Evolutionary conservation across 306 rosid species (phyloP).

Genomic region (Quercus parvula): DNA sequence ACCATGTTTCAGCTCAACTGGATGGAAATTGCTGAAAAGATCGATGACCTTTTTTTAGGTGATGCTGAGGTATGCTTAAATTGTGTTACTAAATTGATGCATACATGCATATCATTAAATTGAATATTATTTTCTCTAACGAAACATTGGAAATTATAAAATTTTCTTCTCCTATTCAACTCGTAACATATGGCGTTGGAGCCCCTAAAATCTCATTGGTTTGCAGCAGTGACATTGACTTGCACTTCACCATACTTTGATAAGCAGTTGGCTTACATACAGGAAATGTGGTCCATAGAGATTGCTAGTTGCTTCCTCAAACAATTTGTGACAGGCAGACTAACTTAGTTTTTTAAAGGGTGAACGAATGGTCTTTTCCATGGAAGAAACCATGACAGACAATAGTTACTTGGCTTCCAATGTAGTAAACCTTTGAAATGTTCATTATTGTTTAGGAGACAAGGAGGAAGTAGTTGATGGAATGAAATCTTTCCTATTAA

Average conservation of each 20-base stretch:
- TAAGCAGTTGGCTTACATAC: neutral
- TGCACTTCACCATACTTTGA: neutral
- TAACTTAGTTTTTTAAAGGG: neutral
- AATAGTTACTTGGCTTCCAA: neutral
- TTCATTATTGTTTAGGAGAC: neutral
- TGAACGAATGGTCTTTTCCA: neutral
- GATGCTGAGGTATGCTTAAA: conserved; percentile 73
- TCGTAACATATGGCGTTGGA: neutral
- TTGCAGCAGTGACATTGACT: neutral
- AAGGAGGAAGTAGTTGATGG: neutral
- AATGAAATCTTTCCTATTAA: neutral
- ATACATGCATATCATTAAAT: neutral
- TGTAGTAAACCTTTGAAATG: neutral
- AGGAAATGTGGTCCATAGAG: neutral
- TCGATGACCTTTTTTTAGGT: conserved; percentile 79
- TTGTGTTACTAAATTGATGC: neutral
- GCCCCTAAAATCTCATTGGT: neutral
- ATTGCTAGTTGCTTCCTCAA: neutral
- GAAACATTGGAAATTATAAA: neutral
- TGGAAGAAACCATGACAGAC: neutral
- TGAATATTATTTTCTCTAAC: neutral
- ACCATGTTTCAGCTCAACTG: conserved; percentile 62
- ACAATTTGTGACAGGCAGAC: neutral
- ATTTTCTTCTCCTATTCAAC: neutral
- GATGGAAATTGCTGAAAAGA: conserved; percentile 80